Conservation (phyloP, 2,329 filamentous ascomycete species). For the Aspergillus unguis region DNA sequence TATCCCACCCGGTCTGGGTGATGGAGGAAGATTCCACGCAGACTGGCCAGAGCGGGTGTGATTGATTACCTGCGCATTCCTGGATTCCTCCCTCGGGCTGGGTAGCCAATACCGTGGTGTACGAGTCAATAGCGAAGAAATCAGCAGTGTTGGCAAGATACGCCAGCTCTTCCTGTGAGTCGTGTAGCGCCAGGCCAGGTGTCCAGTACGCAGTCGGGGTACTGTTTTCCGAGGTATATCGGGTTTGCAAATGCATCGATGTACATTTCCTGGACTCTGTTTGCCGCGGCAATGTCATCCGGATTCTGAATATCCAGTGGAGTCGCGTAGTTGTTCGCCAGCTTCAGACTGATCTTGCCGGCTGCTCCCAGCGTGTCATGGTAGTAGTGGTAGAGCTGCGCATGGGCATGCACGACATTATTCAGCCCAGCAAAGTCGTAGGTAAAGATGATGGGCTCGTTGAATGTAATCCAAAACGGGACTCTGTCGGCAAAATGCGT, state of each 20-base stretch:
- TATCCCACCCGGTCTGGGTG: background rate
- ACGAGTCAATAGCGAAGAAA: background rate
- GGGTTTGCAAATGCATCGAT: slow-evolving; percentile 46
- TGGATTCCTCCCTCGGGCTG: background rate
- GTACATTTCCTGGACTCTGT: slow-evolving; percentile 78
- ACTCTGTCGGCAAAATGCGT: slow-evolving; percentile 39
- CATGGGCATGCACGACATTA: slow-evolving; percentile 48
- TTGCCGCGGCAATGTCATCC: slow-evolving; percentile 77
- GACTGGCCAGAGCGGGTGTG: background rate
- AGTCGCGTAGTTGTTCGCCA: slow-evolving; percentile 52
- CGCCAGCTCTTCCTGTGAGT: slow-evolving; percentile 49
- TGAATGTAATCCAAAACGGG: slow-evolving; percentile 43
- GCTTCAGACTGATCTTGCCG: slow-evolving; percentile 40
- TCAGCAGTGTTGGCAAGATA: slow-evolving; percentile 46
- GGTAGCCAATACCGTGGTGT: background rate
- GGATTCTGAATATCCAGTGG: slow-evolving; percentile 35
- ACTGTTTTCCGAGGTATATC: slow-evolving; percentile 45
- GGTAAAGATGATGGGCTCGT: slow-evolving; percentile 39
- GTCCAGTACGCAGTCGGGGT: slow-evolving; percentile 42
- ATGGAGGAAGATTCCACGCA: background rate
- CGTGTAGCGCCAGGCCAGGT: slow-evolving; percentile 45
- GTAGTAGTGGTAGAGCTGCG: slow-evolving; percentile 38
- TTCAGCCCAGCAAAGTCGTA: slow-evolving; percentile 48
- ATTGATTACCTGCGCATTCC: background rate
- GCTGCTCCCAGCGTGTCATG: slow-evolving; percentile 45